These are phyloP conservation scores for Scutellaria minor DNA, from an alignment of 257 asterid genomes.

Conservation along the genomic window DNA sequence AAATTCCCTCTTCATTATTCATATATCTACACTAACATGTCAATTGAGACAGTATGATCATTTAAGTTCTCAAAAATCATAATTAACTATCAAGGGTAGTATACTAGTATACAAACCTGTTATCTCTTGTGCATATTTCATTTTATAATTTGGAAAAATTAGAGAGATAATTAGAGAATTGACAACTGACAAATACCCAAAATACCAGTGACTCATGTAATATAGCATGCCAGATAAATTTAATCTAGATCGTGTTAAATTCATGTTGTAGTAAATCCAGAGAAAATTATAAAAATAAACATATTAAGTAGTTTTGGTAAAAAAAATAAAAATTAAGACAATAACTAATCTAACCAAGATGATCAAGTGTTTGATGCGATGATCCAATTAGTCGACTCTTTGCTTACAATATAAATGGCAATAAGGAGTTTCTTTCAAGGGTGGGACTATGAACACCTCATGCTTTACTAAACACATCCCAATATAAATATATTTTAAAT, in stretches of 20 bases:
- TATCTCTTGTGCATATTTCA: background rate
- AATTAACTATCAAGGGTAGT: conserved; percentile 8
- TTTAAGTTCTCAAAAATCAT: background rate
- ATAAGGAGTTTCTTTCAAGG: no score
- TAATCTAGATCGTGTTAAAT: no score
- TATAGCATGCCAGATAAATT: conserved; percentile 13
- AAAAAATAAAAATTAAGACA: no score
- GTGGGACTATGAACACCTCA: no score
- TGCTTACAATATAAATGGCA: no score
- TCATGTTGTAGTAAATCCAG: background rate
- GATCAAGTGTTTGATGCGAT: no score
- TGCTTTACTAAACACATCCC: no score
- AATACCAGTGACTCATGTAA: background rate
- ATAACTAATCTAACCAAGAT: background rate
- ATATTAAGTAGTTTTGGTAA: background rate
- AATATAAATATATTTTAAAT: no score
- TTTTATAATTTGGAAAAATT: background rate
- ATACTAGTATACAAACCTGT: background rate
- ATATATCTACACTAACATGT: conserved; percentile 29
- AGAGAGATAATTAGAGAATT: background rate
- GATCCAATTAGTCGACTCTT: no score
- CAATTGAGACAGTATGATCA: conserved; percentile 12
- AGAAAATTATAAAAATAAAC: background rate
- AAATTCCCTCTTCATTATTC: conserved; percentile 33
- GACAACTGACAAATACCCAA: conserved; percentile 6